A percentile compares a stretch with the other conserved stretches of the same genome.
phyloP scores from a whole-genome alignment of 2,329 filamentous ascomycete genomes.

The Berkeleyomyces rouxiae region DNA sequence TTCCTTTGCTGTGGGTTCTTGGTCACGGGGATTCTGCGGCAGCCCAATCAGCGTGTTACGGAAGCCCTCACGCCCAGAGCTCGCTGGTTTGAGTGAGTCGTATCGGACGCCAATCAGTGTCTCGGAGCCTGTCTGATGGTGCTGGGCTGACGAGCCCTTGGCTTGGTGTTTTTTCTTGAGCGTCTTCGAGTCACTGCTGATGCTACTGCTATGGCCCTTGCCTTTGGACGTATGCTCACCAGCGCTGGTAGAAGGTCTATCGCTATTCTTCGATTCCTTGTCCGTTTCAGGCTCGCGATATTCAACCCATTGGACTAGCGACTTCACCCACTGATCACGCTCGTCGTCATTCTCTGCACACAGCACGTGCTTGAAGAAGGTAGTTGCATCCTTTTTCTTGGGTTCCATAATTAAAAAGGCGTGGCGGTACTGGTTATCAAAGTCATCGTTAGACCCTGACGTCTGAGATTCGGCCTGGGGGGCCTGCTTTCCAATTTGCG shows the following conservation, averaged over 20 bases:
- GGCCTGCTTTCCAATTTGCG: constrained; percentile 88
- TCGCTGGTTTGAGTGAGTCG: constrained; percentile 36
- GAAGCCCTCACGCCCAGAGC: constrained; percentile 22
- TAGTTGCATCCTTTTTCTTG: constrained; percentile 85
- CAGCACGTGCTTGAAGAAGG: constrained; percentile 78
- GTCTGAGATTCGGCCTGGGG: constrained; percentile 33
- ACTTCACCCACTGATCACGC: constrained; percentile 85
- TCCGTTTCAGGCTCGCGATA: constrained; percentile 46
- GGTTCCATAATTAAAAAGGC: constrained; percentile 90
- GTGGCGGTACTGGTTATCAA: constrained; percentile 89
- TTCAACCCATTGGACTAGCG: constrained; percentile 77
- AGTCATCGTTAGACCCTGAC: constrained; percentile 41
- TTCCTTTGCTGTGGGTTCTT: constrained; percentile 21
- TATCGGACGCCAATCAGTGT: constrained; percentile 41
- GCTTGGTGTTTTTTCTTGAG: constrained; percentile 20
- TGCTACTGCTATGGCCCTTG: constrained; percentile 22
- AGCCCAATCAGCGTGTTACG: constrained; percentile 23
- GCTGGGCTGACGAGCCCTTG: constrained; percentile 15
- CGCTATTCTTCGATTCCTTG: constrained; percentile 20
- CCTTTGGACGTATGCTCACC: constrained; percentile 22
- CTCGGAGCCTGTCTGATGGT: constrained; percentile 27
- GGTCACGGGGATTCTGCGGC: constrained; percentile 19
- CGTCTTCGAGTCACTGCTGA: constrained; percentile 13
- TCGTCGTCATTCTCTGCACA: constrained; percentile 91
- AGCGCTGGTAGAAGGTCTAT: constrained; percentile 15